These are phyloP conservation scores for Aspergillus sclerotioniger DNA, from an alignment of 495 filamentous ascomycete genomes.

Conservation along the genomic window DNA sequence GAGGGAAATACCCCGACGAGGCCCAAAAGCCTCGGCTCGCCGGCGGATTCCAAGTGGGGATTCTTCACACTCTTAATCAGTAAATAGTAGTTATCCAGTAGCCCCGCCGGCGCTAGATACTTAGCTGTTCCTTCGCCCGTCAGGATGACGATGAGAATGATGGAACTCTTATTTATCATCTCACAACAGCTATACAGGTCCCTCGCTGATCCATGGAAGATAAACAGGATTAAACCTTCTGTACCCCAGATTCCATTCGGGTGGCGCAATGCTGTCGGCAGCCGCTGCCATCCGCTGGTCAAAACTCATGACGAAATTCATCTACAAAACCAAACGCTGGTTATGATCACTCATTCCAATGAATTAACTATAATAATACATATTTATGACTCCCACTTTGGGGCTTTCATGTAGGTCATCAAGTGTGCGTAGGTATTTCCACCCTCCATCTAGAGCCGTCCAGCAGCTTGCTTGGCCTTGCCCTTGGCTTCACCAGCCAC, in stretches of 20 bases:
- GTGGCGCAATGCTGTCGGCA: background rate
- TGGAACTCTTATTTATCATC: background rate
- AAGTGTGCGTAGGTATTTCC: background rate
- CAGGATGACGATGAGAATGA: background rate
- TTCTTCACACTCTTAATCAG: too few species aligned
- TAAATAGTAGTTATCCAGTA: too few species aligned
- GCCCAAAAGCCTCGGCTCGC: background rate
- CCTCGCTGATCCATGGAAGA: background rate
- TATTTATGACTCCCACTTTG: background rate
- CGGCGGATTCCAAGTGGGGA: background rate
- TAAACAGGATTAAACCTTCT: background rate
- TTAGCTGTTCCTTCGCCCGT: too few species aligned
- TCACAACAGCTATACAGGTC: background rate
- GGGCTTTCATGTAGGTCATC: background rate
- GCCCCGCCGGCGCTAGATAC: too few species aligned
- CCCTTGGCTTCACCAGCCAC: conserved; percentile 9
- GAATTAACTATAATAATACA: background rate
- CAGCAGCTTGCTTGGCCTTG: conserved; percentile 5
- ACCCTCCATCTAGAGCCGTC: background rate
- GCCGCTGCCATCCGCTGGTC: background rate
- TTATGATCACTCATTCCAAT: background rate
- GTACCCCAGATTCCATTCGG: background rate
- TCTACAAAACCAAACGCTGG: background rate
- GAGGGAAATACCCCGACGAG: background rate
- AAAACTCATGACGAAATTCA: background rate